These are phyloP conservation scores for Dionaea muscipula DNA, from an alignment of 179 eudicot species.

Conservation along the genomic window DNA sequence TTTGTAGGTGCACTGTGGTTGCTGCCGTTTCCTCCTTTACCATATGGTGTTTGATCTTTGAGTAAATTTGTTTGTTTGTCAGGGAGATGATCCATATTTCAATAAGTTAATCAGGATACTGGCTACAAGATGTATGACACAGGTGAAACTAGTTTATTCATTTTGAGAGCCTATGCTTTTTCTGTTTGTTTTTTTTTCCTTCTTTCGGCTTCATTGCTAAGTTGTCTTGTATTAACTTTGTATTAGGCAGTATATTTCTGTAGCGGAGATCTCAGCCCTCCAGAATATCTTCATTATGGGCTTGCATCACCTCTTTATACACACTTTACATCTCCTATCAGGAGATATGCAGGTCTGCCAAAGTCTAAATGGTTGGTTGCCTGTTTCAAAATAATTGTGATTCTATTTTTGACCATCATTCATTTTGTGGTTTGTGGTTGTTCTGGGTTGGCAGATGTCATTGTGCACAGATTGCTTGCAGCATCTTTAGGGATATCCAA, in stretches of 20 bases:
- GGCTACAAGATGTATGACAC: slow-evolving; percentile 98
- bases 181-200: background rate
- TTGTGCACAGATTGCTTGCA: slow-evolving; percentile 91
- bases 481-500: slow-evolving; percentile 77
- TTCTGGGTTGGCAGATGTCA: slow-evolving; percentile 53
- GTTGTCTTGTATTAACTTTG: slow-evolving; percentile 5
- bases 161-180: background rate
- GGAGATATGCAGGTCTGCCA: slow-evolving; percentile 78
- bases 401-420: slow-evolving; percentile 3
- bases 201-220: slow-evolving; percentile 1
- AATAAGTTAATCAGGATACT: slow-evolving; percentile 89
- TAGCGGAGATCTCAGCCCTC: slow-evolving; percentile 88
- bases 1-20: background rate
- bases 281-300: slow-evolving; percentile 85
- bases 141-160: slow-evolving; percentile 33
- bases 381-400: background rate
- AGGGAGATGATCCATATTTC: slow-evolving; percentile 93
- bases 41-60: slow-evolving; percentile 1
- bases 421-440: background rate
- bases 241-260: slow-evolving; percentile 89
- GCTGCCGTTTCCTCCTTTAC: background rate
- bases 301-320: slow-evolving; percentile 87
- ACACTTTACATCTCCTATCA: slow-evolving; percentile 90
- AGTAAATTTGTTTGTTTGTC: slow-evolving; percentile 12
- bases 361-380: background rate